phyloP scores from a whole-genome alignment of 257 asterid species.

The Nicotiana noctiflora region DNA sequence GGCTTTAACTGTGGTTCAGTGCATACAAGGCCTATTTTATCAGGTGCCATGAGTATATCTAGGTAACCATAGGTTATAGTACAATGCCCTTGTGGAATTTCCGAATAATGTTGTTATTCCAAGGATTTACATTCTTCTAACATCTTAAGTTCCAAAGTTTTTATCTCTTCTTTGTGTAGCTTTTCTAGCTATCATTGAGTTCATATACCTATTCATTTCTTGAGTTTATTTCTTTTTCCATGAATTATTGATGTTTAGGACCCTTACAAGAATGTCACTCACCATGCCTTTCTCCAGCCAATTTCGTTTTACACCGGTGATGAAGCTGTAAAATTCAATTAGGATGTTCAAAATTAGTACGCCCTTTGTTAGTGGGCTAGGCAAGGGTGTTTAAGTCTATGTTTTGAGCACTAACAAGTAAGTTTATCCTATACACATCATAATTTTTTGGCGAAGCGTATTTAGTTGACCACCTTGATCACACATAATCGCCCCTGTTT shows the following conservation, averaged over 20 bases:
- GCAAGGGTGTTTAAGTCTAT: too few relatives aligned
- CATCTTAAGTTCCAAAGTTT: neutral
- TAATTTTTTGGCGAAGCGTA: too few relatives aligned
- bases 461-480: too few relatives aligned
- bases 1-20: neutral
- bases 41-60: neutral
- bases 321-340: too few relatives aligned
- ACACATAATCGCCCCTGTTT: too few relatives aligned
- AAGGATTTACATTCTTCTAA: neutral
- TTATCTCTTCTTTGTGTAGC: neutral
- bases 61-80: neutral
- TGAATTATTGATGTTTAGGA: neutral
- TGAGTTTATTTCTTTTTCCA: neutral
- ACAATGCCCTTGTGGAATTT: neutral
- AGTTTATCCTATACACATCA: too few relatives aligned
- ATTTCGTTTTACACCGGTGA: too few relatives aligned
- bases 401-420: too few relatives aligned
- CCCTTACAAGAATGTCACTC: neutral
- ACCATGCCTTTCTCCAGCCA: too few relatives aligned
- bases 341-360: too few relatives aligned
- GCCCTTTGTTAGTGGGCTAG: too few relatives aligned
- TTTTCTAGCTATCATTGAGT: neutral
- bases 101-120: neutral
- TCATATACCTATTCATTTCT: neutral
- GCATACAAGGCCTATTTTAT: neutral